A percentile compares a stretch with the other conserved stretches of the same genome.
phyloP scores from a whole-genome alignment of 495 filamentous ascomycete genomes.

The Xylaria venustula region DNA sequence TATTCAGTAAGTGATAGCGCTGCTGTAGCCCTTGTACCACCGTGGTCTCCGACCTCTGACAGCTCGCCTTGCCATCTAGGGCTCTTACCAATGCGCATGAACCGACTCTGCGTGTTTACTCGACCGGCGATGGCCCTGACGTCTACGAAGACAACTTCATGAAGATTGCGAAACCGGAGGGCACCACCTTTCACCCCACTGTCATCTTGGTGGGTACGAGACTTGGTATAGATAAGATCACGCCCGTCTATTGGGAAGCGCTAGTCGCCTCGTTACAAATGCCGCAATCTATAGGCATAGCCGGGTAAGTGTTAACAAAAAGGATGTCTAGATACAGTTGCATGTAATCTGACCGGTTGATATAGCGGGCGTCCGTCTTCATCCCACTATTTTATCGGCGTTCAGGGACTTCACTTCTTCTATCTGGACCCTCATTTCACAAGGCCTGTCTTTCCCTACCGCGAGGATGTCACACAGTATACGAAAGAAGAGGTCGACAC shows the following conservation, averaged over 20 bases:
- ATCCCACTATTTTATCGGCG: constrained; percentile 95
- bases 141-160: constrained; percentile 89
- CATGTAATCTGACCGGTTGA: constrained; percentile 1
- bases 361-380: constrained; percentile 85
- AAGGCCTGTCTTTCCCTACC: constrained; percentile 63
- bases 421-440: constrained; percentile 93
- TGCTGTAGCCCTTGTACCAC: neutral
- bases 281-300: constrained; percentile 89
- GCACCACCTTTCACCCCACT: constrained; percentile 71
- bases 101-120: constrained; percentile 72
- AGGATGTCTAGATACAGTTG: constrained; percentile 9
- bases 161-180: constrained; percentile 64
- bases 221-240: constrained; percentile 90
- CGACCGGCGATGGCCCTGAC: constrained; percentile 84
- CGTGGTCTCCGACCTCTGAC: neutral
- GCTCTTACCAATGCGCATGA: constrained; percentile 64
- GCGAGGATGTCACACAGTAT: constrained; percentile 51
- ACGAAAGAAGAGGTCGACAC: constrained; percentile 71
- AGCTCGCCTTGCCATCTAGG: constrained; percentile 41
- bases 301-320: constrained; percentile 63
- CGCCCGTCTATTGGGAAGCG: constrained; percentile 87
- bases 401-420: constrained; percentile 85
- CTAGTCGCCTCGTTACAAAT: constrained; percentile 78
- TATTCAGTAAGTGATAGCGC: constrained; percentile 72
- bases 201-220: constrained; percentile 84